Percentiles rank a stretch among this genome's conserved stretches.
phyloP scores from a whole-genome alignment of 306 rosid genomes.

The Castanopsis chinensis region DNA sequence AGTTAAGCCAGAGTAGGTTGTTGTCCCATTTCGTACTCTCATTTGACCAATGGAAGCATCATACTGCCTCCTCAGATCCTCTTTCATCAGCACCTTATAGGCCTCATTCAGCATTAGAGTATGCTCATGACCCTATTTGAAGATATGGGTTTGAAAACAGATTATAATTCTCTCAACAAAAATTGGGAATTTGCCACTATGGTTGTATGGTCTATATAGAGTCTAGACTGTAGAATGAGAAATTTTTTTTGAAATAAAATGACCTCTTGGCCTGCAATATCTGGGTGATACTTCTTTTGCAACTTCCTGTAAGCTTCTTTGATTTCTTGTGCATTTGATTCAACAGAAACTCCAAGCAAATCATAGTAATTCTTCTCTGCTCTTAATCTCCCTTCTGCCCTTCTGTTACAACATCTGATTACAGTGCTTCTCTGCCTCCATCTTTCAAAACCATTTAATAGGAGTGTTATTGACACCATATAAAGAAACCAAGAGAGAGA shows the following conservation, averaged over 20 bases:
- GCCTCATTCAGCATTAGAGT: slow-evolving; percentile 68
- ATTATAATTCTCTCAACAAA: not conserved
- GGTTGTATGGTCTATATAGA: too few relatives aligned
- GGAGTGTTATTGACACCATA: not conserved
- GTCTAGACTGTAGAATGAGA: not conserved
- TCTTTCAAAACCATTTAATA: slow-evolving; percentile 13
- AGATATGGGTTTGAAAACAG: not conserved
- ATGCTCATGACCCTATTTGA: slow-evolving; percentile 59
- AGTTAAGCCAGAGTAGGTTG: slow-evolving; percentile 33
- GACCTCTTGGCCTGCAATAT: slow-evolving; percentile 78
- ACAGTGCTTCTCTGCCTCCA: slow-evolving; percentile 34
- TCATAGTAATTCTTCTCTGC: slow-evolving; percentile 53
- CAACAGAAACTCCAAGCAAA: slow-evolving; percentile 63
- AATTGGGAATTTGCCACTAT: too few relatives aligned
- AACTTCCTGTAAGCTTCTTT: slow-evolving; percentile 72
- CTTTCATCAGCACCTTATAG: slow-evolving; percentile 62
- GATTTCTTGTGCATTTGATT: slow-evolving; percentile 51
- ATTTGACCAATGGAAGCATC: slow-evolving; percentile 53
- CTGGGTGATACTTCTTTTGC: slow-evolving; percentile 82
- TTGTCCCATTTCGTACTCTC: slow-evolving; percentile 35
- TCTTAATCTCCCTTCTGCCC: slow-evolving; percentile 24
- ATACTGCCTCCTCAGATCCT: slow-evolving; percentile 55
- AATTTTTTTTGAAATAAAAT: too few relatives aligned
- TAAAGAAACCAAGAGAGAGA: not conserved
- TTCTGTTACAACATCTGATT: slow-evolving; percentile 46